phyloP scores from a whole-genome alignment of 2,329 filamentous ascomycete species.

The Penicillium sp. region DNA sequence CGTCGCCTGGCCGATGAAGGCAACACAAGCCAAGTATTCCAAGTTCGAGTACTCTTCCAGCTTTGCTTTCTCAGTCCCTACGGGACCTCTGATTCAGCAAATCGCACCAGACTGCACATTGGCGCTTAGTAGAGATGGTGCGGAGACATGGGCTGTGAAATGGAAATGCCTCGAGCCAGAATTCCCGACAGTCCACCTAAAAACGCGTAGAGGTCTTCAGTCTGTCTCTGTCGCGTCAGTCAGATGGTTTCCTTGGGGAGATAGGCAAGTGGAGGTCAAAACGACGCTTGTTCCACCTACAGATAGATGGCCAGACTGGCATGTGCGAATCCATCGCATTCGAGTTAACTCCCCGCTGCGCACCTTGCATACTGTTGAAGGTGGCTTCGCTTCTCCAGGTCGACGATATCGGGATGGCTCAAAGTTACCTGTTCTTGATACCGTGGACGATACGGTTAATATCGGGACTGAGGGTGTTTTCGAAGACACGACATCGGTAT shows the following conservation, averaged over 20 bases:
- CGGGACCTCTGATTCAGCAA: slow-evolving; percentile 43
- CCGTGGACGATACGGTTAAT: neutral
- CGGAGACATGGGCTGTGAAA: slow-evolving; percentile 45
- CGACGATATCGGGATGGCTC: slow-evolving; percentile 5
- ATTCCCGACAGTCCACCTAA: neutral
- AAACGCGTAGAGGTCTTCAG: neutral
- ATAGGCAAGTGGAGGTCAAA: slow-evolving; percentile 12
- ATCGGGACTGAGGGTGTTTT: slow-evolving; percentile 6
- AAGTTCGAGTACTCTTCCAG: slow-evolving; percentile 57
- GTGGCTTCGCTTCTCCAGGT: slow-evolving; percentile 10
- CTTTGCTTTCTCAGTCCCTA: slow-evolving; percentile 52
- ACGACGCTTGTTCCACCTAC: slow-evolving; percentile 18
- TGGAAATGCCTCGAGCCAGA: slow-evolving; percentile 33
- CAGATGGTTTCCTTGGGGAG: slow-evolving; percentile 23
- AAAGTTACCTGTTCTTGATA: neutral
- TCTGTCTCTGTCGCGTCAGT: slow-evolving; percentile 4
- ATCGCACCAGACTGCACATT: slow-evolving; percentile 47
- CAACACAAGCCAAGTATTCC: slow-evolving; percentile 51
- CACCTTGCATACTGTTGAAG: slow-evolving; percentile 12
- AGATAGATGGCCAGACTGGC: slow-evolving; percentile 22
- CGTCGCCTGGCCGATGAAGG: slow-evolving; percentile 44
- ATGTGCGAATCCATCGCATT: slow-evolving; percentile 22
- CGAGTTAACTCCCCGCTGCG: slow-evolving; percentile 1
- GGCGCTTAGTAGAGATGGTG: slow-evolving; percentile 42
- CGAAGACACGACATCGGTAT: neutral